Percentiles rank a stretch among this genome's conserved stretches.
Conservation (phyloP, 148 eudicot species). For the Persicaria maculosa region DNA sequence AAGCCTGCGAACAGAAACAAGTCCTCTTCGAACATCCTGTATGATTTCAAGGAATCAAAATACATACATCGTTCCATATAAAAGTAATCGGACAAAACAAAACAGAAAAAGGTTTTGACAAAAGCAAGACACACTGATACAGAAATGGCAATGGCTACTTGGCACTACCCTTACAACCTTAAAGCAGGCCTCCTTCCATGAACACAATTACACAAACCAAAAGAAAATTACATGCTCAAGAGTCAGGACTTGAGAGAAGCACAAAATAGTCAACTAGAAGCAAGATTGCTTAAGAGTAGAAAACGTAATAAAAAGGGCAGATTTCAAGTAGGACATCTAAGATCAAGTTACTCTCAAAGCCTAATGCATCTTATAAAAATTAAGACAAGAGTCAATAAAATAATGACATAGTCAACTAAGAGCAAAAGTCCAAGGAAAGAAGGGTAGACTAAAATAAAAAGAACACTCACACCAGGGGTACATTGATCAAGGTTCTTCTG, state of each 20-base stretch:
- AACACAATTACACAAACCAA: not conserved
- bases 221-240: not conserved
- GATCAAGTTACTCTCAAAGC: not conserved
- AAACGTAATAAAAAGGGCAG: not conserved
- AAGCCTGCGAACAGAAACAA: constrained; percentile 66
- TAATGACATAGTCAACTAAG: not conserved
- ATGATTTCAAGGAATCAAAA: constrained; percentile 9
- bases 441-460: not conserved
- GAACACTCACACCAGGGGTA: constrained; percentile 86
- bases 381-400: not conserved
- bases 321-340: not conserved
- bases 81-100: not conserved
- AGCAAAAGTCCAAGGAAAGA: not conserved
- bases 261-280: not conserved
- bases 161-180: not conserved
- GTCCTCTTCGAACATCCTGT: constrained; percentile 94
- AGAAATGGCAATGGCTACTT: constrained; percentile 6
- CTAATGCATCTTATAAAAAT: not conserved
- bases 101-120: not conserved
- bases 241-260: not conserved
- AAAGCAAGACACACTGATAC: not conserved
- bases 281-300: not conserved
- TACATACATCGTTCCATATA: not conserved
- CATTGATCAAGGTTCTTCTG: constrained; percentile 94
- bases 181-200: not conserved